These are phyloP conservation scores for Chlamydomonas sp. DNA, from an alignment of 139 green algal species.

Conservation along the genomic window DNA sequence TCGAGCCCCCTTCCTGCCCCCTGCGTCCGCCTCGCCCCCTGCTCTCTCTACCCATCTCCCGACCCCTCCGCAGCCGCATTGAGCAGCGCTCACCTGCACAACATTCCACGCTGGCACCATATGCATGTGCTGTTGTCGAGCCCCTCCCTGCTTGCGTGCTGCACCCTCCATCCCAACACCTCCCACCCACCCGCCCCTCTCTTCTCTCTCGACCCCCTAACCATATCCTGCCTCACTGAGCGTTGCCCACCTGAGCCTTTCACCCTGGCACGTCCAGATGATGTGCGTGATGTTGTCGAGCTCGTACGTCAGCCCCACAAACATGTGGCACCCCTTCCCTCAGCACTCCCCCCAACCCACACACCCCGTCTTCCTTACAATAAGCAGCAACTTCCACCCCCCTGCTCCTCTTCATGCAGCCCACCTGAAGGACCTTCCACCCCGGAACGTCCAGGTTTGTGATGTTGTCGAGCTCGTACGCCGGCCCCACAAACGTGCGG, in stretches of 20 bases:
- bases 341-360: neutral
- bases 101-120: too few relatives aligned
- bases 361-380: neutral
- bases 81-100: too few relatives aligned
- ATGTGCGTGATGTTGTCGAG: conserved; percentile 21
- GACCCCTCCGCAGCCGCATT: too few relatives aligned
- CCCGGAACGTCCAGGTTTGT: conserved; percentile 30
- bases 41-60: too few relatives aligned
- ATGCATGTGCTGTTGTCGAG: too few relatives aligned
- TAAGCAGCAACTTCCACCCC: neutral
- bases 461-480: conserved; percentile 24
- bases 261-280: conserved; percentile 35
- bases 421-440: conserved; percentile 39
- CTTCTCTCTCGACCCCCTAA: neutral
- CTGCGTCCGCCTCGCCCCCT: too few relatives aligned
- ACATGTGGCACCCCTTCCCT: conserved; percentile 41
- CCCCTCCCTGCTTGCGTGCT: too few relatives aligned
- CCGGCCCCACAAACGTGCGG: conserved; percentile 45
- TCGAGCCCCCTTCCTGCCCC: too few relatives aligned
- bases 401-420: neutral
- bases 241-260: conserved; percentile 37
- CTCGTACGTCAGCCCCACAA: conserved; percentile 38
- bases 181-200: too few relatives aligned
- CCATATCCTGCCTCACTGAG: neutral
- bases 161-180: too few relatives aligned